These are phyloP conservation scores for Tetrahymena elliotti DNA, from an alignment of 73 alveolate genomes.

Conservation along the genomic window DNA sequence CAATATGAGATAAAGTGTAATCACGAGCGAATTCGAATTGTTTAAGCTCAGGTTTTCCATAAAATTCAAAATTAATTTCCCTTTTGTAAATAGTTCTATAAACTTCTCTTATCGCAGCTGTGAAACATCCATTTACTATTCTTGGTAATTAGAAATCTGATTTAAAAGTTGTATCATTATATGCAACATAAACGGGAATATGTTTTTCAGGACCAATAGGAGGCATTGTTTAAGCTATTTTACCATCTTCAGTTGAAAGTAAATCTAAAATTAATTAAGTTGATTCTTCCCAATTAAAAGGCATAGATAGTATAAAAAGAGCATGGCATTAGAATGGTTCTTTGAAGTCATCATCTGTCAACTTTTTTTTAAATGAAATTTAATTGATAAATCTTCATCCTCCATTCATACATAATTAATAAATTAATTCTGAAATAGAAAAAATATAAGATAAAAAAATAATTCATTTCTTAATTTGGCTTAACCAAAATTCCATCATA, in stretches of 20 bases:
- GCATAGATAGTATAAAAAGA: slow-evolving; percentile 17
- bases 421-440: too few species aligned
- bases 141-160: slow-evolving; percentile 41
- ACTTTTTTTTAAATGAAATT: neutral
- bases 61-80: slow-evolving; percentile 31
- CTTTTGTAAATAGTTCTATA: slow-evolving; percentile 13
- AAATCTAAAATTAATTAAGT: neutral
- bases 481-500: too few species aligned
- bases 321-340: slow-evolving; percentile 9
- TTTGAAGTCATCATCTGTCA: neutral
- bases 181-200: slow-evolving; percentile 32
- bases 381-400: neutral
- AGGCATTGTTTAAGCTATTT: neutral
- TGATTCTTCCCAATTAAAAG: slow-evolving; percentile 32
- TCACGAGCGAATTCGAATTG: slow-evolving; percentile 53
- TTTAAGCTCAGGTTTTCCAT: slow-evolving; percentile 56
- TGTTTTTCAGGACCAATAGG: slow-evolving; percentile 4
- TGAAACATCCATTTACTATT: slow-evolving; percentile 55
- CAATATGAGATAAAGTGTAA: neutral
- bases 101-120: slow-evolving; percentile 14
- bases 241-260: neutral
- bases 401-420: too few species aligned
- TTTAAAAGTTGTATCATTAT: slow-evolving; percentile 35
- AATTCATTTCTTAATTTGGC: too few species aligned
- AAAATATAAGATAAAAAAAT: too few species aligned